A percentile compares a stretch with the other conserved stretches of the same genome.
These are phyloP conservation scores for Metschnikowia amazonensis DNA, from an alignment of 805 yeast species.

Conservation along the genomic window DNA sequence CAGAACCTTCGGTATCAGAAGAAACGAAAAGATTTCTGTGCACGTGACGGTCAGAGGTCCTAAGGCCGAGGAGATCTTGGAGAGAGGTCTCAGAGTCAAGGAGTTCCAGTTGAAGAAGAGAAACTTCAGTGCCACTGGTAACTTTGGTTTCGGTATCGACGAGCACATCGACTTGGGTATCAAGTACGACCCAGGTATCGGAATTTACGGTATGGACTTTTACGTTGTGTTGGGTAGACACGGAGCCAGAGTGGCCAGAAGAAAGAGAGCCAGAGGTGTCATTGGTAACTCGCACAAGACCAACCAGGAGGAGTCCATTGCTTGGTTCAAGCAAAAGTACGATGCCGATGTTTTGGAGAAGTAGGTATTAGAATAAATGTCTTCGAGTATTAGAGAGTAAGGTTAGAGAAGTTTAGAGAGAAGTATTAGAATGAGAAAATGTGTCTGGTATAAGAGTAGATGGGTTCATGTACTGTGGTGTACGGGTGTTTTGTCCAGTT, in stretches of 20 bases:
- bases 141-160: slow-evolving; percentile 99
- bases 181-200: slow-evolving; percentile 99
- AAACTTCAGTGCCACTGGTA: slow-evolving; percentile 98
- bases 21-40: slow-evolving; percentile 99
- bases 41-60: slow-evolving; percentile 99
- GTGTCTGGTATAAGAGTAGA: too few relatives aligned
- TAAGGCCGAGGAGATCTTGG: slow-evolving; percentile 96
- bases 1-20: slow-evolving; percentile 99
- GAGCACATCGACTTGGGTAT: slow-evolving; percentile 99
- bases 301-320: slow-evolving; percentile 87
- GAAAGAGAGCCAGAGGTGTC: slow-evolving; percentile 88
- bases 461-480: too few relatives aligned
- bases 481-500: too few relatives aligned
- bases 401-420: too few relatives aligned
- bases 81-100: slow-evolving; percentile 99
- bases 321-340: slow-evolving; percentile 99
- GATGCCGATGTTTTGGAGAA: slow-evolving; percentile 96
- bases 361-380: slow-evolving; percentile 40
- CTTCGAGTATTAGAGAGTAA: too few relatives aligned
- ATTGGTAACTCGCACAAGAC: slow-evolving; percentile 93
- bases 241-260: slow-evolving; percentile 98
- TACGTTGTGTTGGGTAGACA: slow-evolving; percentile 99
- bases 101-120: slow-evolving; percentile 93
- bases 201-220: slow-evolving; percentile 99
- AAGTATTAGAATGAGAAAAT: too few relatives aligned